phyloP scores from a whole-genome alignment of 345 rosid genomes.

The Lepidium didymum region DNA sequence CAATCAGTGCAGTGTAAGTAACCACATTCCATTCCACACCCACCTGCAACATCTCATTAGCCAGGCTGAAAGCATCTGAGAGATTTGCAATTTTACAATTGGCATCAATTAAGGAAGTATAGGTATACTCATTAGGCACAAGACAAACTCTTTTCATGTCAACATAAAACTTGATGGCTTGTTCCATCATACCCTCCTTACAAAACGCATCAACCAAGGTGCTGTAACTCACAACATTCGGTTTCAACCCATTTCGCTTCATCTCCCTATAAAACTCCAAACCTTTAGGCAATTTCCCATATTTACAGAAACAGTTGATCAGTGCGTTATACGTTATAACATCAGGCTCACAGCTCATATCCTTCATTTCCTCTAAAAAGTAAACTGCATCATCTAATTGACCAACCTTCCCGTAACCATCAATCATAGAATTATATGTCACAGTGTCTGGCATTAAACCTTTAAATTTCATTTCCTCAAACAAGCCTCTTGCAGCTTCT shows the following conservation, averaged over 20 bases:
- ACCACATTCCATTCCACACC: slow-evolving; percentile 44
- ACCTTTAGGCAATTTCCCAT: slow-evolving; percentile 34
- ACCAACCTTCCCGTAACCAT: slow-evolving; percentile 61
- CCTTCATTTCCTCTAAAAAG: slow-evolving; percentile 55
- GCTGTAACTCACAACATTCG: slow-evolving; percentile 61
- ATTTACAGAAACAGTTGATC: slow-evolving; percentile 61
- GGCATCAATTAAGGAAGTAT: slow-evolving; percentile 64
- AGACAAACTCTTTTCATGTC: slow-evolving; percentile 64
- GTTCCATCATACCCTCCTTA: slow-evolving; percentile 64
- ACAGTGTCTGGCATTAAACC: slow-evolving; percentile 57
- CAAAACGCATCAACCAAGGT: slow-evolving; percentile 63
- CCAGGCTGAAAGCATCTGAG: slow-evolving; percentile 49
- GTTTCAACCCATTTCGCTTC: slow-evolving; percentile 44
- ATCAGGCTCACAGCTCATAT: slow-evolving; percentile 43
- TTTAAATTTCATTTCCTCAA: slow-evolving; percentile 50
- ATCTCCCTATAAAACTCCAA: slow-evolving; percentile 47
- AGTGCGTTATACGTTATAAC: slow-evolving; percentile 52
- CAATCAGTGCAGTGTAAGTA: slow-evolving; percentile 49
- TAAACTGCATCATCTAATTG: slow-evolving; percentile 38
- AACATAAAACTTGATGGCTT: slow-evolving; percentile 49
- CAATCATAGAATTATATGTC: slow-evolving; percentile 63
- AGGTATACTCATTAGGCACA: slow-evolving; percentile 61
- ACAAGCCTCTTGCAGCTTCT: slow-evolving; percentile 38
- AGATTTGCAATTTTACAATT: slow-evolving; percentile 49
- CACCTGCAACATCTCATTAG: slow-evolving; percentile 48